A percentile compares a stretch with the other conserved stretches of the same genome.
These are phyloP conservation scores for Daldinia sp. DNA, from an alignment of 2,329 filamentous ascomycete species.

Conservation along the genomic window DNA sequence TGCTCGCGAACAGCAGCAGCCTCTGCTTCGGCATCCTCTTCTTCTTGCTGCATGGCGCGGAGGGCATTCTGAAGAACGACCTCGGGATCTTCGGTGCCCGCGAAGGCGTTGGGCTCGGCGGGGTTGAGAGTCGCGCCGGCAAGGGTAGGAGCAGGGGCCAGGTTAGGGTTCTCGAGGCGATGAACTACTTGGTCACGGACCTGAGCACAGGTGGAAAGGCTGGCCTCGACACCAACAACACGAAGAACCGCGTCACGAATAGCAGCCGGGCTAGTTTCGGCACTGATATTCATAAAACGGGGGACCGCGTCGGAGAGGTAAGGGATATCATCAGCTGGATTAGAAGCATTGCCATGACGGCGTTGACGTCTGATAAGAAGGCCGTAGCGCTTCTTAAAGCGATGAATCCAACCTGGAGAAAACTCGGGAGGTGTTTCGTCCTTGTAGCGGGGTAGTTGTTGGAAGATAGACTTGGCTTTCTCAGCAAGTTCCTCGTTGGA, in stretches of 20 bases:
- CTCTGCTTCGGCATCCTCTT: conserved; percentile 65
- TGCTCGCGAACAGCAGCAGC: conserved; percentile 63
- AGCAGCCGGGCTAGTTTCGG: conserved; percentile 66
- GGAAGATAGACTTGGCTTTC: conserved; percentile 68
- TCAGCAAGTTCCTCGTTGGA: conserved; percentile 70
- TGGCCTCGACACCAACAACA: conserved; percentile 63
- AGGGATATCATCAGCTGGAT: conserved; percentile 63
- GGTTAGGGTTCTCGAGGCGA: conserved; percentile 50
- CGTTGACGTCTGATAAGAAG: conserved; percentile 65
- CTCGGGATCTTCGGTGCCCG: conserved; percentile 62
- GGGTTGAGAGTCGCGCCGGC: conserved; percentile 35
- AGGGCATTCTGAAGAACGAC: conserved; percentile 67
- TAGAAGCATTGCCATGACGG: conserved; percentile 58
- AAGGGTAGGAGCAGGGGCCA: conserved; percentile 45
- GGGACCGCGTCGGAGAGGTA: conserved; percentile 69
- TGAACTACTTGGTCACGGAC: conserved; percentile 67
- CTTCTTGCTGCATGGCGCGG: conserved; percentile 65
- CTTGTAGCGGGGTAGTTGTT: conserved; percentile 66
- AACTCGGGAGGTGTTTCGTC: conserved; percentile 68
- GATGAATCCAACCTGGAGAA: conserved; percentile 70
- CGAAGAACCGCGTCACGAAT: conserved; percentile 66
- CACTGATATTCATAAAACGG: conserved; percentile 64
- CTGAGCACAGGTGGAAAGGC: conserved; percentile 61
- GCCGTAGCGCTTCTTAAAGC: conserved; percentile 70
- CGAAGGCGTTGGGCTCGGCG: conserved; percentile 48